These are phyloP conservation scores for Aureobasidium sp. DNA, from an alignment of 2,329 filamentous ascomycete genomes.

Conservation along the genomic window DNA sequence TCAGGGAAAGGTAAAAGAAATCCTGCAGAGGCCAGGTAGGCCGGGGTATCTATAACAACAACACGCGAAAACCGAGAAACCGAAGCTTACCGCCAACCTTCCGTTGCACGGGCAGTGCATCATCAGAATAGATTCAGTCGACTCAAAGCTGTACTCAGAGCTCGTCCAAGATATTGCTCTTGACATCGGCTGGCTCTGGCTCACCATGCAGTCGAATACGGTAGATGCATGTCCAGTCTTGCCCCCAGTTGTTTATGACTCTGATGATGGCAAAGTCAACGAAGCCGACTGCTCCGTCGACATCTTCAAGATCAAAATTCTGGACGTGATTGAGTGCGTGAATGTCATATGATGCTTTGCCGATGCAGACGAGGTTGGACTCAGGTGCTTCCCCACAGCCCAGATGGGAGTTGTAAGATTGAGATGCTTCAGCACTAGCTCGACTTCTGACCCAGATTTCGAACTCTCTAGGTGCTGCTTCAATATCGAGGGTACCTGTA, in stretches of 20 bases:
- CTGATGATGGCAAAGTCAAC: constrained; percentile 31
- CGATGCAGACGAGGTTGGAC: constrained; percentile 32
- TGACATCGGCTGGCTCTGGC: constrained; percentile 5
- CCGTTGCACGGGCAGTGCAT: neutral
- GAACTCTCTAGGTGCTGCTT: constrained; percentile 33
- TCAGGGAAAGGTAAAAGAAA: neutral
- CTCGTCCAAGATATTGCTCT: neutral
- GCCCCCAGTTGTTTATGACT: constrained; percentile 36
- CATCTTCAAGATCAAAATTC: constrained; percentile 29
- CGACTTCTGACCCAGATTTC: constrained; percentile 36
- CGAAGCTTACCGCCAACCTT: neutral
- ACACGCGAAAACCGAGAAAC: neutral
- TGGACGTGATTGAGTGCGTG: constrained; percentile 33
- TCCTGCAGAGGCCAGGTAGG: neutral
- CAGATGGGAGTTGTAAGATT: constrained; percentile 8
- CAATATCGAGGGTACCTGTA: constrained; percentile 30
- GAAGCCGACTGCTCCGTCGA: constrained; percentile 19
- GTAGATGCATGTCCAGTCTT: constrained; percentile 38
- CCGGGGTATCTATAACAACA: constrained; percentile 4
- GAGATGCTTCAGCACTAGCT: constrained; percentile 15
- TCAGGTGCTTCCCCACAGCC: constrained; percentile 15
- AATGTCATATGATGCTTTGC: constrained; percentile 33
- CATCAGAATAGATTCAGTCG: neutral
- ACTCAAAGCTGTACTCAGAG: neutral
- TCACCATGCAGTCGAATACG: constrained; percentile 36